Evolutionary conservation across 164 flowering plant genomes (phyloP).

Genomic region (Chloranthus sessilifolius): DNA sequence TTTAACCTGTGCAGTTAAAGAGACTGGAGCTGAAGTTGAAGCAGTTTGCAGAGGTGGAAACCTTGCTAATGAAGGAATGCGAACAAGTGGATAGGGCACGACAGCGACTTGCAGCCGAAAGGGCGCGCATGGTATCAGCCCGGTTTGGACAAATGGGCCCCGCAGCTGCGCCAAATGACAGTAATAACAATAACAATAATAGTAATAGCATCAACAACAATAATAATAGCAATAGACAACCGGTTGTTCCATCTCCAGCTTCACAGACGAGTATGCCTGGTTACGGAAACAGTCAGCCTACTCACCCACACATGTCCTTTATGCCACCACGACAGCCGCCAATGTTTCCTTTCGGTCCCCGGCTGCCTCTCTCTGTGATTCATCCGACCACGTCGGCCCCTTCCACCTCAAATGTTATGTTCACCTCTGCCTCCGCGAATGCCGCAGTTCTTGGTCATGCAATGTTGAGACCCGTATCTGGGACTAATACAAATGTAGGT

Average conservation of each 20-base stretch:
- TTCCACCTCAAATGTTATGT: conserved; percentile 38
- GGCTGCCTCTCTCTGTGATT: conserved; percentile 65
- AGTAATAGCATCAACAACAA: too few species aligned
- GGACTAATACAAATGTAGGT: conserved; percentile 61
- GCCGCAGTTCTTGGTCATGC: conserved; percentile 45
- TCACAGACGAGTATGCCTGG: conserved; percentile 54
- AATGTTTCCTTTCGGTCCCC: conserved; percentile 69
- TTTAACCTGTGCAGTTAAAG: conserved; percentile 62
- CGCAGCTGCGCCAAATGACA: conserved; percentile 4
- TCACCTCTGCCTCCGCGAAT: conserved; percentile 33
- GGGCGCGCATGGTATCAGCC: conserved; percentile 48
- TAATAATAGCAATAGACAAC: conserved; percentile 42
- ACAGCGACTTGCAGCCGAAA: conserved; percentile 73
- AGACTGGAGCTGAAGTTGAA: conserved; percentile 89
- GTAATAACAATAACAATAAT: not conserved
- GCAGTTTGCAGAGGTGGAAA: conserved; percentile 94
- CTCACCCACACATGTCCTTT: conserved; percentile 68
- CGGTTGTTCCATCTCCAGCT: conserved; percentile 40
- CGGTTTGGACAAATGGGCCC: conserved; percentile 46
- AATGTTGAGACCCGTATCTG: conserved; percentile 60
- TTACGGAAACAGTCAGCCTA: conserved; percentile 41
- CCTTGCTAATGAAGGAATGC: conserved; percentile 79
- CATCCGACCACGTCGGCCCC: conserved; percentile 55
- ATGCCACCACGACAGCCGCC: conserved; percentile 69
- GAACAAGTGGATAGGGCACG: conserved; percentile 85